Evolutionary conservation across 2,329 filamentous ascomycete genomes (phyloP).

Genomic region (Pestalotiopsis sp.): DNA sequence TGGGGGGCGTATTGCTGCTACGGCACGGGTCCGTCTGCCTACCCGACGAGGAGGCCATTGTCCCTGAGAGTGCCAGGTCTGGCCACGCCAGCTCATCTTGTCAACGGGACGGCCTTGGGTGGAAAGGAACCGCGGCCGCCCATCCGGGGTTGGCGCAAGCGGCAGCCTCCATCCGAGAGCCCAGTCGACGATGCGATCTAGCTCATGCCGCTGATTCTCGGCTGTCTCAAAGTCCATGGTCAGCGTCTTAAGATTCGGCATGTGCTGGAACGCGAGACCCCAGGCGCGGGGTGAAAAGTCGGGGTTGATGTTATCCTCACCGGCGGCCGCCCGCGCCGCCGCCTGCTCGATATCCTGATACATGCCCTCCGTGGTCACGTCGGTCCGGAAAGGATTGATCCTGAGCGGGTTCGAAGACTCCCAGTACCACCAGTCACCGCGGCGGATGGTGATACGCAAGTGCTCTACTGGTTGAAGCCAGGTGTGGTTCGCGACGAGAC

Average conservation of each 20-base stretch:
- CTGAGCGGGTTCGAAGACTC: constrained; percentile 26
- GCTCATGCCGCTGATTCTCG: constrained; percentile 16
- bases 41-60: neutral
- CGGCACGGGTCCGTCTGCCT: neutral
- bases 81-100: constrained; percentile 22
- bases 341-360: constrained; percentile 15
- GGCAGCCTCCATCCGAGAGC: constrained; percentile 24
- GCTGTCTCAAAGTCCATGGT: constrained; percentile 26
- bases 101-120: constrained; percentile 16
- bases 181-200: constrained; percentile 23
- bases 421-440: constrained; percentile 38
- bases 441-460: constrained; percentile 33
- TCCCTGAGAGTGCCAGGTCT: constrained; percentile 4
- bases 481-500: neutral
- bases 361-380: constrained; percentile 12
- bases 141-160: constrained; percentile 6
- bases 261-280: constrained; percentile 20
- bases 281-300: constrained; percentile 17
- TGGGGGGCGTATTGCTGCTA: neutral
- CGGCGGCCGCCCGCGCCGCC: neutral
- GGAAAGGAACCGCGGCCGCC: constrained; percentile 15
- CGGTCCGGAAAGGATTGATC: constrained; percentile 25
- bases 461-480: constrained; percentile 24
- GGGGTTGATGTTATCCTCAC: neutral
- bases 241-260: constrained; percentile 20